phyloP scores from a whole-genome alignment of 805 yeast species.

The Komagataella ulmi region DNA sequence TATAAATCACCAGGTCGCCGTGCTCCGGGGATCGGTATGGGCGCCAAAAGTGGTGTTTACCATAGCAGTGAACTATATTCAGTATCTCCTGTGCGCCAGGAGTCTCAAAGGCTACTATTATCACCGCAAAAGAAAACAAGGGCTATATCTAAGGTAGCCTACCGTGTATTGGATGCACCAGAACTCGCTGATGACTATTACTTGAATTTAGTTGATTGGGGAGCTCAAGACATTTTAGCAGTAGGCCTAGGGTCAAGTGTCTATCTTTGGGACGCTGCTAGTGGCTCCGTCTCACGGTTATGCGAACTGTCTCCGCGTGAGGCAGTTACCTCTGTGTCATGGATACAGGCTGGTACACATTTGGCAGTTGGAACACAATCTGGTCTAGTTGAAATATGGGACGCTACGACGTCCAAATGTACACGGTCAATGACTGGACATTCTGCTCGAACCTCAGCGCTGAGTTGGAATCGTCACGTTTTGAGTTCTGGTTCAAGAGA shows the following conservation, averaged over 20 bases:
- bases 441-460: slow-evolving; percentile 66
- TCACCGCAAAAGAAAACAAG: slow-evolving; percentile 77
- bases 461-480: slow-evolving; percentile 91
- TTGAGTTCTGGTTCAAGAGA: slow-evolving; percentile 83
- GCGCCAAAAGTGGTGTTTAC: neutral
- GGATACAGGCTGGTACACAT: slow-evolving; percentile 95
- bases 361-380: slow-evolving; percentile 81
- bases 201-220: slow-evolving; percentile 90
- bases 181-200: slow-evolving; percentile 90
- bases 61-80: slow-evolving; percentile 62
- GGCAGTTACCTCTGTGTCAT: slow-evolving; percentile 77
- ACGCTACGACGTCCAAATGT: slow-evolving; percentile 69
- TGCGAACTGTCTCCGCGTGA: slow-evolving; percentile 51
- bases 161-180: slow-evolving; percentile 91
- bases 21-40: neutral
- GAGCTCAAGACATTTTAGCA: slow-evolving; percentile 73
- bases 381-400: slow-evolving; percentile 93
- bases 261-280: slow-evolving; percentile 80
- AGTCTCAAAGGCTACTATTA: slow-evolving; percentile 64
- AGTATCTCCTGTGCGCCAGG: slow-evolving; percentile 78
- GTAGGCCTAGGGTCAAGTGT: slow-evolving; percentile 86
- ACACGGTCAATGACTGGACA: slow-evolving; percentile 92
- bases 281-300: slow-evolving; percentile 71
- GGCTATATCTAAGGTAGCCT: slow-evolving; percentile 75
- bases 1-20: slow-evolving; percentile 40